Base-by-base conservation (phyloP, 768 basidiomycete genomes). In the Mycena filopes region DNA sequence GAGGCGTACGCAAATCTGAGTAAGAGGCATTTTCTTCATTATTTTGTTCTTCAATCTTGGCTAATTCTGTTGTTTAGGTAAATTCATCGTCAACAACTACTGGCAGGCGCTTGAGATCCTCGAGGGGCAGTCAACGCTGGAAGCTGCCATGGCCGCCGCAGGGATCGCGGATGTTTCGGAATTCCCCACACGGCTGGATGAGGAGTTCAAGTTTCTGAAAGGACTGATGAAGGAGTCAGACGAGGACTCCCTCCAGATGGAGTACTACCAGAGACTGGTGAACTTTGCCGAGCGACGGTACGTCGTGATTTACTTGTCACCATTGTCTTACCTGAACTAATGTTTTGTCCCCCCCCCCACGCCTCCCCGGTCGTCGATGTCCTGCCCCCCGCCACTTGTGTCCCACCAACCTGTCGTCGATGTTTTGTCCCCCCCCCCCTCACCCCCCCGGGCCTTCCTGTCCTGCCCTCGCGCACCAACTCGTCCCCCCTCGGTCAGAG, bases 261-360 rank as follows among this genome's bases (percentile, higher is more conserved):
- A 67, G 41, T 71, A 71, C 49, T 69, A 57, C 29, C 47, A 69
- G 23, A 63, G 43, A 23, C 61, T 71, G 3, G 50, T 71, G 2
- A 69, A 66, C 6, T 54, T 69, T 12, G 40, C 40, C 7, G 40
- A 41, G 8, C 20, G 40, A 13, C 8, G 4, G 40, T 41, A 15
- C 4, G 40, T 41, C 40, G 4, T 41, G 31, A 6, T 33, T 33
- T 12, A 5, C 5, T 33, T 33, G 12, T 33, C 12, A 9, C 7
- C 18, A 15, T 6, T 41, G 8, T 41, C 5, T 41, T 41, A 9
- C 40, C 40, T 16, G 8, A 33, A 5, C 12, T 6, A 33, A 33
- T 33, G 31, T 33, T 5, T 33, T 6, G 7, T 12, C 31, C 31
- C 31, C 5, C 31, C 31, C 31, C 31, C 31, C 7, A 5, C 31